Evolutionary conservation across 768 basidiomycete species (phyloP).

Genomic region (Tricholoma sp.): DNA sequence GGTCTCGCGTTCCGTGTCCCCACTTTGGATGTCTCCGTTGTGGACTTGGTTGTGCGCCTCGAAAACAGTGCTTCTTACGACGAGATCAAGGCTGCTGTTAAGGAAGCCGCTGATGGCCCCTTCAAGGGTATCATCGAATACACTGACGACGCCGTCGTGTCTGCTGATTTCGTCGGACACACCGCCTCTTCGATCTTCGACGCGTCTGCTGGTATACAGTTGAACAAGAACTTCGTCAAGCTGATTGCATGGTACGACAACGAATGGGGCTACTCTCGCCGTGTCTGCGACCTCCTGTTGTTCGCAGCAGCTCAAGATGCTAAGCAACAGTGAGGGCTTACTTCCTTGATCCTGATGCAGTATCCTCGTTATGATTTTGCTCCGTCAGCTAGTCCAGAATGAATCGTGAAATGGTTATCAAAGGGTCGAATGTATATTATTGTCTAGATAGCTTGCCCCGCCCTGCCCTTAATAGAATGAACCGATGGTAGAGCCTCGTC

Average conservation of each 20-base stretch:
- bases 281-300: constrained; percentile 86
- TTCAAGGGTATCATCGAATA: constrained; percentile 79
- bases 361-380: not conserved
- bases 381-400: not conserved
- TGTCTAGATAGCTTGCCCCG: not conserved
- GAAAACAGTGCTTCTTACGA: constrained; percentile 85
- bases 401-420: not conserved
- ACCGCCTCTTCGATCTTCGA: constrained; percentile 87
- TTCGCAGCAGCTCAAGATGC: constrained; percentile 75
- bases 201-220: constrained; percentile 85
- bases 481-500: too few species aligned
- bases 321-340: constrained; percentile 11
- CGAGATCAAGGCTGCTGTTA: constrained; percentile 82
- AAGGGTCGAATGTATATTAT: not conserved
- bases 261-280: constrained; percentile 91
- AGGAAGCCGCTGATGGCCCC: constrained; percentile 66
- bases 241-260: constrained; percentile 95
- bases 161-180: constrained; percentile 87
- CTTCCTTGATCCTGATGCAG: not conserved
- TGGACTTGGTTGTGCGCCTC: constrained; percentile 92
- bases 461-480: not conserved
- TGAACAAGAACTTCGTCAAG: constrained; percentile 94
- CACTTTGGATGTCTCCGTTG: constrained; percentile 93
- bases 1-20: constrained; percentile 98
- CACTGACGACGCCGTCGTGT: constrained; percentile 92